Evolutionary conservation across 2,329 filamentous ascomycete genomes (phyloP), one percentile per base, ranked within the genome.

Genomic region (Ceratocystis colombiana): DNA sequence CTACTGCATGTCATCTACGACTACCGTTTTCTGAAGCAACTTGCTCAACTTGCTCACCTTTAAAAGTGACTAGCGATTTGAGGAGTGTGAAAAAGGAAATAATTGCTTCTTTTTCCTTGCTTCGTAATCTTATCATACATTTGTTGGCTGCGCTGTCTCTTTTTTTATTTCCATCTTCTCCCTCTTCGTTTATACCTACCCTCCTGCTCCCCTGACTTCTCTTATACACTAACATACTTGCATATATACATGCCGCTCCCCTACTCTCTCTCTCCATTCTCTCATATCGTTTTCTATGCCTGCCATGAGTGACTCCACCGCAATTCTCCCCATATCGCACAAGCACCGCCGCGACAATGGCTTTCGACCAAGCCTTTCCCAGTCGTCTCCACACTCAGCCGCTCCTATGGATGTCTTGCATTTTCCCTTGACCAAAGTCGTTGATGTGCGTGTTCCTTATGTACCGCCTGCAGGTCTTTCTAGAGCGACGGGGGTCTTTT

Each of bases 361-460:
- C 55, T 59, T 33, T 59, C 55, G 30, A 33, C 15, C 28, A 25
- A 30, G 3, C 28, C 55, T 37, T 37, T 17, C 55, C 7, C 55
- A 30, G 30, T 8, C 12, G 15, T 22, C 50, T 28, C 50, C 50
- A 22, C 50, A 55, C 25, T 7, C 50, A 25, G 28, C 33, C 33
- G 55, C 10, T n/a, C 20, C 28, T 30, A 59, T 59, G 28, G 55
- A 59, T n/a, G 25, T 41, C 28, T 22, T 62, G n/a, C 12, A 64
- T 22, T 25, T 33, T 25, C 25, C 45, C 20, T 37, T 37, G 28
- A 45, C 30, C 48, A 62, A 63, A 44, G n/a, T 63, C 37, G 59
- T 66, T 22, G 65, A 66, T 55, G 65, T 66, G 17, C 61, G 65
- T 41, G 25, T 62, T 41, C 65, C 65, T 15, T 63, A 66, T 33